Percentiles rank a stretch among this genome's conserved stretches.
phyloP scores from a whole-genome alignment of 2,329 filamentous ascomycete genomes.

The Talaromyces sp. region DNA sequence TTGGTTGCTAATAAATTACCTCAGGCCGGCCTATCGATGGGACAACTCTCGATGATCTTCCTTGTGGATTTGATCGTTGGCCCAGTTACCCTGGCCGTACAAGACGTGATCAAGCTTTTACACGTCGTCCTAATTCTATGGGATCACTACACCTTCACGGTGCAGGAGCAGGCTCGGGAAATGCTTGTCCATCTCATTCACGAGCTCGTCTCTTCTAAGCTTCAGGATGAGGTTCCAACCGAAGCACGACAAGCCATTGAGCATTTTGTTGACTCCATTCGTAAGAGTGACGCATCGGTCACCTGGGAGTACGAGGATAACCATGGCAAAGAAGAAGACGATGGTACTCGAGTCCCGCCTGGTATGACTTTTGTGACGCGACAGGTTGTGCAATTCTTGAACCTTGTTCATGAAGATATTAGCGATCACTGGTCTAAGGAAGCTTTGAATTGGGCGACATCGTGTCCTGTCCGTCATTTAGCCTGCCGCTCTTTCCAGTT shows the following conservation, averaged over 20 bases:
- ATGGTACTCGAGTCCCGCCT: constrained; percentile 75
- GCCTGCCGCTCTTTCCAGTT: constrained; percentile 97
- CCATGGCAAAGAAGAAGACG: constrained; percentile 71
- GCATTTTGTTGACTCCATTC: constrained; percentile 80
- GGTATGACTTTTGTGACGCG: constrained; percentile 83
- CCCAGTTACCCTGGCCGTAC: constrained; percentile 73
- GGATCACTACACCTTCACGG: constrained; percentile 94
- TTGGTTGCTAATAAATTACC: constrained; percentile 18
- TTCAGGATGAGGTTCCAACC: constrained; percentile 70
- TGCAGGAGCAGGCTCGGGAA: constrained; percentile 94
- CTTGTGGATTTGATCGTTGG: constrained; percentile 96
- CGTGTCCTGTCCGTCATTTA: constrained; percentile 89
- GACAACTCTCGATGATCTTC: constrained; percentile 87
- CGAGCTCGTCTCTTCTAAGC: constrained; percentile 79
- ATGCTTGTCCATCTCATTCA: constrained; percentile 98
- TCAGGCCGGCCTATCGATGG: constrained; percentile 78
- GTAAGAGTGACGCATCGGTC: constrained; percentile 77
- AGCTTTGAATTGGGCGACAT: constrained; percentile 92
- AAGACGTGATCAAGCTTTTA: constrained; percentile 79
- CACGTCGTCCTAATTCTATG: constrained; percentile 92
- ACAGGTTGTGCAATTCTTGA: constrained; percentile 81
- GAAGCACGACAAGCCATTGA: constrained; percentile 76
- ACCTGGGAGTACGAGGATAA: constrained; percentile 95
- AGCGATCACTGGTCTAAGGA: constrained; percentile 89
- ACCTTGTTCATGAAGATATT: constrained; percentile 77